Conservation (phyloP, 768 basidiomycete species). For the Epithele typhae region DNA sequence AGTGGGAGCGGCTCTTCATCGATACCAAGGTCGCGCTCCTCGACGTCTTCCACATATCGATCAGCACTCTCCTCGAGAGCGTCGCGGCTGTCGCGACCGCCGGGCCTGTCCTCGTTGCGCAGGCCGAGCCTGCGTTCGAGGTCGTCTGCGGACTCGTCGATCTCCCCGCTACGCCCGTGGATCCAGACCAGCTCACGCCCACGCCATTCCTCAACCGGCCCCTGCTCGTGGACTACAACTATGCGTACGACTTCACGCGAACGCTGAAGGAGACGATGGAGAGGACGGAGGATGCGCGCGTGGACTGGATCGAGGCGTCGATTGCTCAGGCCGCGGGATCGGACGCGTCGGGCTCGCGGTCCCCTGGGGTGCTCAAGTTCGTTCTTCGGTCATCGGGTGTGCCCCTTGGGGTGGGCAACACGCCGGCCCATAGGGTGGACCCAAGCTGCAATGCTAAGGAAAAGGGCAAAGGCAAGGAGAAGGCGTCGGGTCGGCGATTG, state of each 20-base stretch:
- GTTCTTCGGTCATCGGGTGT: conserved; percentile 60
- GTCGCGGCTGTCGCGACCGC: conserved; percentile 34
- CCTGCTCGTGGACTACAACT: conserved; percentile 69
- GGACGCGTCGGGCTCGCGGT: conserved; percentile 19
- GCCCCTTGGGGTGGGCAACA: conserved; percentile 35
- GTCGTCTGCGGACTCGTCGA: conserved; percentile 57
- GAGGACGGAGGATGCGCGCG: conserved; percentile 49
- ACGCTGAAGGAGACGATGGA: conserved; percentile 44
- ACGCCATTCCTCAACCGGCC: conserved; percentile 58
- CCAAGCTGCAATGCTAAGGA: conserved; percentile 11
- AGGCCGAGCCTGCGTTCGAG: conserved; percentile 53
- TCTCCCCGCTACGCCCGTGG: conserved; percentile 22
- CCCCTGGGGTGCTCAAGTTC: conserved; percentile 58
- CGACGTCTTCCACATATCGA: conserved; percentile 61
- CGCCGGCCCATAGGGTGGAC: conserved; percentile 35
- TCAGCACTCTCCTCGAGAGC: conserved; percentile 44
- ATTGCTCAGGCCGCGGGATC: conserved; percentile 35
- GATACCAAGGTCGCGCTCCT: conserved; percentile 70
- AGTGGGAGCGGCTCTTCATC: conserved; percentile 72
- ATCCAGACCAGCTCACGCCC: conserved; percentile 8
- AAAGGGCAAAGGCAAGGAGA: conserved; percentile 28
- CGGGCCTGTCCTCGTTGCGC: conserved; percentile 38
- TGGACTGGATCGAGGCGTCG: conserved; percentile 52
- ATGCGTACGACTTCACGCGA: conserved; percentile 54
- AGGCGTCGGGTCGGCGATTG: conserved; percentile 9